Evolutionary conservation across 2,329 filamentous ascomycete genomes (phyloP), one percentile per base, ranked within the genome.

Genomic region (Scedosporium aurantiacum): DNA sequence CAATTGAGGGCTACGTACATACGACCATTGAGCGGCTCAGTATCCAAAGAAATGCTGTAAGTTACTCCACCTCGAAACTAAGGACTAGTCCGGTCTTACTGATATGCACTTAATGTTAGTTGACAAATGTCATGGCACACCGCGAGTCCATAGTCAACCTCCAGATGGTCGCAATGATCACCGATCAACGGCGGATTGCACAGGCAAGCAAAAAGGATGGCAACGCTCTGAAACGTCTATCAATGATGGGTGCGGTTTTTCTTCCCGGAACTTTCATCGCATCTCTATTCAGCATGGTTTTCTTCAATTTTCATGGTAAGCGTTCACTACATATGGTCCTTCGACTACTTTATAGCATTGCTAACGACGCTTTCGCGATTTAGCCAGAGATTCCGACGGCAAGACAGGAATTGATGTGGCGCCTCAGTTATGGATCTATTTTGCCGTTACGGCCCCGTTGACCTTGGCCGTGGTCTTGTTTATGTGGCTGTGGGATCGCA

Each of bases 121-220:
- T 87, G 7, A 86, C 86, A 70, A 86, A 86, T 70, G 83, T 86
- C 70, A 85, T 86, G 69, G 82, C 82, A 3, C 83, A 86, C 72
- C 82, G 83, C 60, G 84, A 86, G 68, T 83, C 81, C 5, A 82
- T 84, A 63, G 77, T 87, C 62, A 85, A 84, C 66, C 79, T 87
- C 56, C 78, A 85, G 68, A 86, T 84, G 70, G 82, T 82, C 18
- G 58, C 58, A 18, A 60, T 60, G 58, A 60, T 82, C 5, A 79
- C 78, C 63, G 82, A 84, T 65, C 82, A 85, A 70, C 77, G 82
- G 14, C 76, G 81, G 21, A 77, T 85, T 60, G 82, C 82, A 2
- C 80, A 85, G 66, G 80, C 81, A 10, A 82, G 80, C 67, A 85
- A 85, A 70, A 76, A 82, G 6, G 82, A 85, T 69, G 82, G 81